These are phyloP conservation scores for Apophysomyces trapeziformis DNA, from an alignment of 371 early-diverging fungal species.

Conservation along the genomic window DNA sequence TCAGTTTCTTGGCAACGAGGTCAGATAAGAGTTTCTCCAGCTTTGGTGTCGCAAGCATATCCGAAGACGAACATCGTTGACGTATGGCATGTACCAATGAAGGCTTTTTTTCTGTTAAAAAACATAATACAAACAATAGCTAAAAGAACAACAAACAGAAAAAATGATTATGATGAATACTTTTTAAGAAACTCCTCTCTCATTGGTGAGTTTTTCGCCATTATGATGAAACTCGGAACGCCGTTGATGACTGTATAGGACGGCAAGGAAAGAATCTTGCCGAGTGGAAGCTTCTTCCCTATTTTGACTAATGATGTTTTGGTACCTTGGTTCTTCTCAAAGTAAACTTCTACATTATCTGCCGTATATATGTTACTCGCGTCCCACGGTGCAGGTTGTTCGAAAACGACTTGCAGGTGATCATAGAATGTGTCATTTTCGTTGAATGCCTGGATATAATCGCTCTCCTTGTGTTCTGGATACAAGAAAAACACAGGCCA, in stretches of 20 bases:
- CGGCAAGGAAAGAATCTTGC: slow-evolving; percentile 55
- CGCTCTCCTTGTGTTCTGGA: slow-evolving; percentile 92
- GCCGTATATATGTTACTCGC: slow-evolving; percentile 65
- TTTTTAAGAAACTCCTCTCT: slow-evolving; percentile 65
- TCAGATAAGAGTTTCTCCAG: not conserved
- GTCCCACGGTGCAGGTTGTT: slow-evolving; percentile 88
- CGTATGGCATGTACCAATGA: slow-evolving; percentile 9
- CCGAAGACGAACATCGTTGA: slow-evolving; percentile 7
- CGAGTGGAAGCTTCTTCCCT: slow-evolving; percentile 60
- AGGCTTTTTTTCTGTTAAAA: slow-evolving; percentile 34
- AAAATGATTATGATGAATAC: slow-evolving; percentile 27
- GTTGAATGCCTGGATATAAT: slow-evolving; percentile 86
- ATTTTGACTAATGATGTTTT: slow-evolving; percentile 72
- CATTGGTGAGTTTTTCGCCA: slow-evolving; percentile 65
- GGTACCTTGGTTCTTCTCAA: slow-evolving; percentile 65
- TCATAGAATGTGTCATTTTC: slow-evolving; percentile 84
- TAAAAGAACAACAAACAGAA: no score
- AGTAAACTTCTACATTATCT: slow-evolving; percentile 78
- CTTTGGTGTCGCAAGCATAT: slow-evolving; percentile 19
- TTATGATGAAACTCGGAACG: slow-evolving; percentile 71
- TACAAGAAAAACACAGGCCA: slow-evolving; percentile 95
- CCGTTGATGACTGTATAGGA: slow-evolving; percentile 70
- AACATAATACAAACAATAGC: no score
- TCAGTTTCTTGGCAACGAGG: slow-evolving; percentile 5
- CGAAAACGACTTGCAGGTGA: slow-evolving; percentile 86